phyloP scores from a whole-genome alignment of 2,329 filamentous ascomycete species.

The Scedosporium boydii region DNA sequence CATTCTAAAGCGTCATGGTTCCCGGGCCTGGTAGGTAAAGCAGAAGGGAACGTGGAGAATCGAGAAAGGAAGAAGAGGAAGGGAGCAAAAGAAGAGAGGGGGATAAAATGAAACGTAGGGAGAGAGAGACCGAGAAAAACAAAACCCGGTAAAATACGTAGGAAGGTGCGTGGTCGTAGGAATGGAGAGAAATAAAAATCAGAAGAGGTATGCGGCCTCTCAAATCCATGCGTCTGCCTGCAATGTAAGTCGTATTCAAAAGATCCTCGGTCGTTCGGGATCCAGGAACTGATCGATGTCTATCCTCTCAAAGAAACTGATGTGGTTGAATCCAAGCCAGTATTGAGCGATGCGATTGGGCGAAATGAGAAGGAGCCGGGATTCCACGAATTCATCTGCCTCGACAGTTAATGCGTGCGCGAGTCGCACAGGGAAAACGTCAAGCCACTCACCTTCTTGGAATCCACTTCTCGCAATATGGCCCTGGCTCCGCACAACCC shows the following conservation, averaged over 20 bases:
- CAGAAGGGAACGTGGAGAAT: neutral
- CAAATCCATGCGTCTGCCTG: neutral
- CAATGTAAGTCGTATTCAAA: neutral
- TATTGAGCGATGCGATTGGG: slow-evolving; percentile 71
- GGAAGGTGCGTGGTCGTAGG: too few relatives aligned
- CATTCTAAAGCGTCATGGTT: neutral
- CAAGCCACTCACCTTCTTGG: slow-evolving; percentile 49
- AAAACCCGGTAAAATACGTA: too few relatives aligned
- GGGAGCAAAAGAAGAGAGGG: neutral
- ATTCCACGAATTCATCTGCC: slow-evolving; percentile 63
- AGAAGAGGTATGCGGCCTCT: too few relatives aligned
- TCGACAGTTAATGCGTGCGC: neutral
- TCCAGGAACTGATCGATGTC: slow-evolving; percentile 43
- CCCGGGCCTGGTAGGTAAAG: neutral
- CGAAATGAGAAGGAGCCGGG: slow-evolving; percentile 69
- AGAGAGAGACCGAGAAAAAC: neutral
- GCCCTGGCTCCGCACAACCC: slow-evolving; percentile 63
- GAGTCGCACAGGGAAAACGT: neutral
- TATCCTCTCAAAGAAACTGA: slow-evolving; percentile 52
- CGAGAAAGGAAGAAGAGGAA: neutral
- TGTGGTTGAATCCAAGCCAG: slow-evolving; percentile 58
- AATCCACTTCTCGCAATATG: slow-evolving; percentile 73
- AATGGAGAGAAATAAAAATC: too few relatives aligned
- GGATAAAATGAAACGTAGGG: neutral
- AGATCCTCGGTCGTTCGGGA: slow-evolving; percentile 6